These are phyloP conservation scores for Colletotrichum tamarilloi DNA, from an alignment of 2,329 filamentous ascomycete species.

Conservation along the genomic window DNA sequence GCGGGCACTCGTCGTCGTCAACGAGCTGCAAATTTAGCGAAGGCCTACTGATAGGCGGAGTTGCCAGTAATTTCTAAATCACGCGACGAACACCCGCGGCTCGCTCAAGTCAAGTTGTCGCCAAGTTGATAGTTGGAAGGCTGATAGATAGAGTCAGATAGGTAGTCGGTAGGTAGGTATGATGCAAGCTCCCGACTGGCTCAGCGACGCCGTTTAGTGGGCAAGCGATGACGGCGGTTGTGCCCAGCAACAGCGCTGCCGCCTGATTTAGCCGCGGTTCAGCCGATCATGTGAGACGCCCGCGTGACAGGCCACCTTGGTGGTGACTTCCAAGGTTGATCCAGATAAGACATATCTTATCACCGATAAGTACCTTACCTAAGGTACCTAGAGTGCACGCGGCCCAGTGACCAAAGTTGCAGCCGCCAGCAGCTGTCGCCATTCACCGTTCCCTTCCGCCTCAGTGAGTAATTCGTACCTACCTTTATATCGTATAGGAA, in stretches of 20 bases:
- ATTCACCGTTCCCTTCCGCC: too few species aligned
- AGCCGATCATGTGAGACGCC: slow-evolving; percentile 27
- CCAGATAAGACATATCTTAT: slow-evolving; percentile 7
- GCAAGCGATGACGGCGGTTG: slow-evolving; percentile 32
- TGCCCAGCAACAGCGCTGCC: slow-evolving; percentile 23
- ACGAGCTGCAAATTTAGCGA: not conserved
- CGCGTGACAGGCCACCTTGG: slow-evolving; percentile 14
- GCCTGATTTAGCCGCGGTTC: slow-evolving; percentile 24
- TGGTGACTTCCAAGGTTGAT: not conserved
- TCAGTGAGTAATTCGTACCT: too few species aligned
- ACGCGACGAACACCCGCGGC: slow-evolving; percentile 27
- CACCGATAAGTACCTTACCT: not conserved
- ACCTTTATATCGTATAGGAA: too few species aligned
- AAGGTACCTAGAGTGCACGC: too few species aligned
- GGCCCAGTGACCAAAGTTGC: not conserved
- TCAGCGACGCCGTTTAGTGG: slow-evolving; percentile 33
- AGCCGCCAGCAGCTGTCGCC: not conserved
- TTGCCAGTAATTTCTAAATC: not conserved
- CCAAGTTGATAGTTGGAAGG: slow-evolving; percentile 23
- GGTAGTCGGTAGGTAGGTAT: slow-evolving; percentile 19
- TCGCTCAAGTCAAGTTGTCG: slow-evolving; percentile 17
- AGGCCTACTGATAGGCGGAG: not conserved
- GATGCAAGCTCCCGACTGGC: slow-evolving; percentile 35
- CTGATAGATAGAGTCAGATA: slow-evolving; percentile 24
- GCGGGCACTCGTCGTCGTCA: slow-evolving; percentile 27